These are phyloP conservation scores for Acorus gramineus DNA, from an alignment of 106 monocot genomes.

Conservation along the genomic window DNA sequence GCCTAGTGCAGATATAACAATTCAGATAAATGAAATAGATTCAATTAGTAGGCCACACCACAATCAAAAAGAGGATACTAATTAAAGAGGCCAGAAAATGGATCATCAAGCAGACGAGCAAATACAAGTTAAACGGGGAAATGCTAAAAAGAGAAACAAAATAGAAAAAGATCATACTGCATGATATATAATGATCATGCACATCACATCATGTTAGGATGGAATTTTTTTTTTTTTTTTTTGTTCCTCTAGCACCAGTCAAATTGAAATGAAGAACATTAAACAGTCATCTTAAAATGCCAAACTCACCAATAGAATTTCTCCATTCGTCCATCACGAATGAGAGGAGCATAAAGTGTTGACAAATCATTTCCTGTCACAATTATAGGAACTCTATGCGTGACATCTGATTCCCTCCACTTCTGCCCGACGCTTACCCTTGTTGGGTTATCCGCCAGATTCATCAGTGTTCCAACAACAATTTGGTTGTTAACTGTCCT, in stretches of 20 bases:
- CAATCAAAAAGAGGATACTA: neutral
- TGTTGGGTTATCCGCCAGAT: slow-evolving; percentile 80
- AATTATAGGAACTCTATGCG: slow-evolving; percentile 75
- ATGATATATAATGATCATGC: no score
- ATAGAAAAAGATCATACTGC: no score
- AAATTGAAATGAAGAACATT: no score
- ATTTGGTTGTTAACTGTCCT: slow-evolving; percentile 99
- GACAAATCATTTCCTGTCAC: slow-evolving; percentile 93
- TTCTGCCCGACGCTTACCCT: slow-evolving; percentile 87
- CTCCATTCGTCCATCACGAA: slow-evolving; percentile 96
- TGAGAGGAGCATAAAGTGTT: slow-evolving; percentile 85
- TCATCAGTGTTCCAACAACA: slow-evolving; percentile 88
- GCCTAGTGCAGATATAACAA: slow-evolving; percentile 35
- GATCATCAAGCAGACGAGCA: no score
- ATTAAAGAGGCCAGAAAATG: no score
- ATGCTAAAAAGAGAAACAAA: no score
- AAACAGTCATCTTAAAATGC: no score
- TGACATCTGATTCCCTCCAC: slow-evolving; percentile 90
- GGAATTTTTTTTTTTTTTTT: no score
- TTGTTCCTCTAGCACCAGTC: no score
- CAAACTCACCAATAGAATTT: slow-evolving; percentile 77
- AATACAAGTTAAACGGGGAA: no score
- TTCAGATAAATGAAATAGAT: slow-evolving; percentile 3
- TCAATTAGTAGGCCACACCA: neutral
- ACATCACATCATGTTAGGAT: no score